These are phyloP conservation scores for Kentomonas sorsogonicus DNA, from an alignment of 208 protist genomes.

Conservation along the genomic window DNA sequence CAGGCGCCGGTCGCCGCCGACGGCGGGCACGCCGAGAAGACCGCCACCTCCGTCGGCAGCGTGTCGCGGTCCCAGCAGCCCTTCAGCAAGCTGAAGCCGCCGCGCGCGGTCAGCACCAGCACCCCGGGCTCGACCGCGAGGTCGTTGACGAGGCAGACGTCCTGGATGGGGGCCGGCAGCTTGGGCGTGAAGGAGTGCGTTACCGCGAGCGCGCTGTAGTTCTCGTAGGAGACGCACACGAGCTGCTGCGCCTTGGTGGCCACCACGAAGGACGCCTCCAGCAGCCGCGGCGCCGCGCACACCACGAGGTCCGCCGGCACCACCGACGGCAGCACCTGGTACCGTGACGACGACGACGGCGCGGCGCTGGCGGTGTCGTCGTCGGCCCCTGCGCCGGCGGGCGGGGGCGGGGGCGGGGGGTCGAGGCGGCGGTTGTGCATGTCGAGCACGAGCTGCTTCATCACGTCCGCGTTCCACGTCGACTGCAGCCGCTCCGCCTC, in stretches of 20 bases:
- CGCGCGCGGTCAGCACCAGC: slow-evolving; percentile 68
- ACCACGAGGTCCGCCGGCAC: slow-evolving; percentile 60
- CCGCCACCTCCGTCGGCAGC: slow-evolving; percentile 54
- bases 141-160: slow-evolving; percentile 79
- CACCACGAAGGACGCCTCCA: slow-evolving; percentile 74
- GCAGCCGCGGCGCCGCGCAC: slow-evolving; percentile 50
- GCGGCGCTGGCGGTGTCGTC: neutral
- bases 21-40: slow-evolving; percentile 71
- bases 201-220: slow-evolving; percentile 51
- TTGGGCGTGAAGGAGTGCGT: slow-evolving; percentile 58
- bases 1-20: slow-evolving; percentile 40
- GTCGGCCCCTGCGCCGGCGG: neutral
- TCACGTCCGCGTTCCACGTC: slow-evolving; percentile 74
- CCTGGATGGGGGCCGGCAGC: slow-evolving; percentile 54
- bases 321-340: slow-evolving; percentile 54
- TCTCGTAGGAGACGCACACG: slow-evolving; percentile 73
- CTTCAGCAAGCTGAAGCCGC: slow-evolving; percentile 72
- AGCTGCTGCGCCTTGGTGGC: slow-evolving; percentile 65
- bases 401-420: slow-evolving; percentile 10
- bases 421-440: slow-evolving; percentile 60
- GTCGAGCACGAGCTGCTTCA: slow-evolving; percentile 77
- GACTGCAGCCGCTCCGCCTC: slow-evolving; percentile 71
- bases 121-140: slow-evolving; percentile 78
- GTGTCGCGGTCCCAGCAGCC: slow-evolving; percentile 49
- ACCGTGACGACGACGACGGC: slow-evolving; percentile 18